Evolutionary conservation across 129 eudicot genomes (phyloP), one percentile per base, ranked within the genome.

Genomic region (Pulicaria dysenterica): DNA sequence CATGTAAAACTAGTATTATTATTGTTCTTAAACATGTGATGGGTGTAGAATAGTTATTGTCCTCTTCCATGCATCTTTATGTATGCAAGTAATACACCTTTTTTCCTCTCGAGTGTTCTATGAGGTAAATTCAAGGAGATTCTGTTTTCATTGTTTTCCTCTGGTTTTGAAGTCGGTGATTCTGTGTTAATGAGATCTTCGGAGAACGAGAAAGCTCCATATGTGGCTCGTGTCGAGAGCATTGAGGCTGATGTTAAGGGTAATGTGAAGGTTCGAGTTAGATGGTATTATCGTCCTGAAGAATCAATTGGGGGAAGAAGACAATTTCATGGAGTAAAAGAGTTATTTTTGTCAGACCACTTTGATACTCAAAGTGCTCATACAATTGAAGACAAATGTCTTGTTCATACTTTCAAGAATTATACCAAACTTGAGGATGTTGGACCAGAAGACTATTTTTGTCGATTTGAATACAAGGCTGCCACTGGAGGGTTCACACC

Each of bases 221-320:
- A 89, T 7, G 96, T 86, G 74, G 92, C 89, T 44, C 83, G 85
- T 50, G 88, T 89, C 24, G 89, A 89, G 73, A 86, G 66, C 67
- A 80, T 86, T 46, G 86, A 86, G 80, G 77, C 86, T 12, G 92
- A 89, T 78, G 78, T 67, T 37, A 82, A 85, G 70, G 83, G 77
- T 59, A 74, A 80, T 43, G 69, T 86, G 72, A 84, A 69, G 82
- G 89, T 89, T n/a, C 73, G 69, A 24, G 87, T 86, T 42, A 69
- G 85, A 75, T 86, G 92, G 96, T 89, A 84, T 69, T 89, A 89
- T 53, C 76, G 92, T 58, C 92, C 96, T 0, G 92, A 86, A 83
- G 90, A 89, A 76, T 77, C 92, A 0, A 69, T 72, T 10, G 92
- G 96, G 55, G 92, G 96, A 69, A 77, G 96, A 62, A 74, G 85